These are phyloP conservation scores for Chloranthus sessilifolius DNA, from an alignment of 164 flowering plant species.

Conservation along the genomic window DNA sequence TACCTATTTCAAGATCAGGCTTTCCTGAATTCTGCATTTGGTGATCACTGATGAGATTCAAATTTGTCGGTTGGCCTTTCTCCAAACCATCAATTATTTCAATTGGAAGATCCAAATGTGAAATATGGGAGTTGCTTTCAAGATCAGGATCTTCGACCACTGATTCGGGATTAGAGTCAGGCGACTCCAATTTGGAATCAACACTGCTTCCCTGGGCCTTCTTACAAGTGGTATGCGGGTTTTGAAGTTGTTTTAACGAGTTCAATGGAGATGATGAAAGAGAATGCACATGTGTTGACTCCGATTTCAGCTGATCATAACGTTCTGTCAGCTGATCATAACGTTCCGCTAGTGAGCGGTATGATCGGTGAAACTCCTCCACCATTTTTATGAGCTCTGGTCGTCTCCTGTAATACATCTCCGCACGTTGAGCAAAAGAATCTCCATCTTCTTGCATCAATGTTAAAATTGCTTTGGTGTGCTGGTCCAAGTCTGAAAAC, in stretches of 20 bases:
- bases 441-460: constrained; percentile 30
- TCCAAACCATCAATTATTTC: constrained; percentile 7
- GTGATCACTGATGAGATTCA: background rate
- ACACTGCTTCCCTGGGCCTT: background rate
- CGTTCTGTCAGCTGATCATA: too few relatives aligned
- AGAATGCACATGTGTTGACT: background rate
- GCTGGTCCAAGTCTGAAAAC: constrained; percentile 27
- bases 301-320: constrained; percentile 18
- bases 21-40: background rate
- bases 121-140: too few relatives aligned
- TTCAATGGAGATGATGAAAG: constrained; percentile 18
- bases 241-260: constrained; percentile 10
- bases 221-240: background rate
- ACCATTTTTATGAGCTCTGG: constrained; percentile 22
- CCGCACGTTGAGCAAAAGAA: constrained; percentile 31
- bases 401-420: constrained; percentile 17
- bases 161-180: constrained; percentile 22
- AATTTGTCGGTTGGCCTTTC: background rate
- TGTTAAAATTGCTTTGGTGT: constrained; percentile 21
- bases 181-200: constrained; percentile 13
- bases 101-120: too few relatives aligned
- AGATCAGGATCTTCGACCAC: constrained; percentile 23
- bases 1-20: too few relatives aligned
- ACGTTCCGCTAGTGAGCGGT: constrained; percentile 25
- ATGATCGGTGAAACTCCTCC: constrained; percentile 30